phyloP scores from a whole-genome alignment of 2,329 filamentous ascomycete species.

The Colletotrichum sp. region DNA sequence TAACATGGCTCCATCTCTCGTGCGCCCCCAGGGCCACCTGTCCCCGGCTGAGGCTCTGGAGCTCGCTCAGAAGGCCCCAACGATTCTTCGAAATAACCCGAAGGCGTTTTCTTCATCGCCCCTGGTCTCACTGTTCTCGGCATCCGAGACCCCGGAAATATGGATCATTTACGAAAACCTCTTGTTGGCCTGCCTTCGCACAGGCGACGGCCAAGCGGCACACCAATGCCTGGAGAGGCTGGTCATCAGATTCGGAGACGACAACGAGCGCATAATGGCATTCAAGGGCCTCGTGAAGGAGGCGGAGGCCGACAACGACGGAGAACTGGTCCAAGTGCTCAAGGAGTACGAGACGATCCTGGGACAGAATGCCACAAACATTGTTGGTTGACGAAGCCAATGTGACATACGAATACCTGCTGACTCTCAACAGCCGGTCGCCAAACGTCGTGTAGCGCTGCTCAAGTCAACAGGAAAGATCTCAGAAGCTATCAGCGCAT shows the following conservation, averaged over 20 bases:
- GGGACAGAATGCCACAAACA: constrained; percentile 75
- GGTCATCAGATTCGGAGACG: constrained; percentile 77
- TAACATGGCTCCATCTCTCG: constrained; percentile 56
- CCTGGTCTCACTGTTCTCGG: constrained; percentile 56
- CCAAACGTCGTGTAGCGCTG: constrained; percentile 84
- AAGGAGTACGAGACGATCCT: constrained; percentile 80
- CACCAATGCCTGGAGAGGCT: constrained; percentile 77
- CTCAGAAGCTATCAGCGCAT: constrained; percentile 74
- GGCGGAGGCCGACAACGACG: constrained; percentile 72
- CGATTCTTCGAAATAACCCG: constrained; percentile 58
- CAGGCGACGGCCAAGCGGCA: constrained; percentile 81
- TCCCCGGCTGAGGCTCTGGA: constrained; percentile 60
- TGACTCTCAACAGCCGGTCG: constrained; percentile 67
- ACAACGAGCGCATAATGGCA: constrained; percentile 87
- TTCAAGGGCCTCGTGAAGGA: constrained; percentile 85
- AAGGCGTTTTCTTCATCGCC: constrained; percentile 61
- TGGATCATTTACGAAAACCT: constrained; percentile 91
- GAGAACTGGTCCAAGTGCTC: constrained; percentile 72
- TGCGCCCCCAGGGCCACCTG: constrained; percentile 62
- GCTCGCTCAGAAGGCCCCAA: constrained; percentile 66
- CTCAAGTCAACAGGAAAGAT: constrained; percentile 74
- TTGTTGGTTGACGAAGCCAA: constrained; percentile 58
- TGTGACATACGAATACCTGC: constrained; percentile 16
- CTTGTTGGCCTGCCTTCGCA: constrained; percentile 81
- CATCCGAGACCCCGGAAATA: constrained; percentile 75